Percentiles rank a stretch among this genome's conserved stretches.
phyloP scores from a whole-genome alignment of 1,284 basidiomycete species.

The Pseudozyma thailandica region DNA sequence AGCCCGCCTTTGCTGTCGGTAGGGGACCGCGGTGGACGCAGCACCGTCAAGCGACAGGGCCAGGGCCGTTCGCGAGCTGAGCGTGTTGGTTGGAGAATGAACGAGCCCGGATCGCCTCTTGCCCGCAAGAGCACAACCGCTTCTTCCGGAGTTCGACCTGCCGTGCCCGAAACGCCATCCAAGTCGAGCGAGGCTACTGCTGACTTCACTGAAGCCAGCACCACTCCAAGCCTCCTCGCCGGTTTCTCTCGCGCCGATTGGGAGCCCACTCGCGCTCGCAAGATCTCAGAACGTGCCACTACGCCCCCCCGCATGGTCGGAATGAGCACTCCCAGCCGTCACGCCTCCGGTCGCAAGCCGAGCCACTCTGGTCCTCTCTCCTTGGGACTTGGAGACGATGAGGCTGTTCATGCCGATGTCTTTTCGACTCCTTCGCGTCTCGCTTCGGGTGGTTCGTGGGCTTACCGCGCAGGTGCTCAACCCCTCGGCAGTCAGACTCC shows the following conservation, averaged over 20 bases:
- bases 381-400: slow-evolving; percentile 39
- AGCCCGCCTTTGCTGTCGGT: slow-evolving; percentile 49
- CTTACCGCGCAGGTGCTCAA: slow-evolving; percentile 27
- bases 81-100: slow-evolving; percentile 52
- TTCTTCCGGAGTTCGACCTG: slow-evolving; percentile 39
- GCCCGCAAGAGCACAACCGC: slow-evolving; percentile 57
- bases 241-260: slow-evolving; percentile 50
- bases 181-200: slow-evolving; percentile 32
- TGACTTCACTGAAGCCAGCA: slow-evolving; percentile 44
- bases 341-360: slow-evolving; percentile 41
- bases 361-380: slow-evolving; percentile 36
- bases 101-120: slow-evolving; percentile 59
- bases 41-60: slow-evolving; percentile 49
- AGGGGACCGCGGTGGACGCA: slow-evolving; percentile 33
- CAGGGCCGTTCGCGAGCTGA: slow-evolving; percentile 51
- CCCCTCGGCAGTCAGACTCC: slow-evolving; percentile 40
- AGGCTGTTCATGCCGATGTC: slow-evolving; percentile 46
- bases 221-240: slow-evolving; percentile 43
- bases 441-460: slow-evolving; percentile 46
- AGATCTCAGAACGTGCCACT: slow-evolving; percentile 26
- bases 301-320: slow-evolving; percentile 37
- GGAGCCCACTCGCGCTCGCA: slow-evolving; percentile 29
- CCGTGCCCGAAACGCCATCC: slow-evolving; percentile 38
- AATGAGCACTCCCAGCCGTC: slow-evolving; percentile 47
- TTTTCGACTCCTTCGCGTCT: slow-evolving; percentile 59